Conservation (phyloP, 2,329 filamentous ascomycete genomes). For the Pseudocercospora crystallina region DNA sequence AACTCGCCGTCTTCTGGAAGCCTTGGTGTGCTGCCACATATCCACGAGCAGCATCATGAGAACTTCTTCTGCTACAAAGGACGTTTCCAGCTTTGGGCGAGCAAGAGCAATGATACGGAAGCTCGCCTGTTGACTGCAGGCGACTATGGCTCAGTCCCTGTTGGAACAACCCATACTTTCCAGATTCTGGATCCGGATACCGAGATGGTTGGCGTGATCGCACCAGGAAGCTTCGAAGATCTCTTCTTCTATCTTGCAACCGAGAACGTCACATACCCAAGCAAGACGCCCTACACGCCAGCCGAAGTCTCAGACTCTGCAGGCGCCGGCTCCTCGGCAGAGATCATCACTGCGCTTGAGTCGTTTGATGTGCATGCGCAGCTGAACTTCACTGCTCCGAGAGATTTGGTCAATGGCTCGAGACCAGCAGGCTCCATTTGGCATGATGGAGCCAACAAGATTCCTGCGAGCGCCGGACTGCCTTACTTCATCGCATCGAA, state of each 20-base stretch:
- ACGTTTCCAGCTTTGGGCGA: constrained; percentile 48
- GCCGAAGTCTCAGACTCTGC: constrained; percentile 33
- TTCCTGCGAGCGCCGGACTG: constrained; percentile 32
- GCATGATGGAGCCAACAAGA: constrained; percentile 39
- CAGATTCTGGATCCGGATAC: constrained; percentile 50
- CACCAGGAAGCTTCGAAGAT: constrained; percentile 51
- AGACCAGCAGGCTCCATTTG: constrained; percentile 31
- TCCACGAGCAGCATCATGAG: constrained; percentile 9
- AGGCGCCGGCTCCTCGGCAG: constrained; percentile 29
- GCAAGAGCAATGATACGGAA: constrained; percentile 35
- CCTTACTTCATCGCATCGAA: constrained; percentile 39
- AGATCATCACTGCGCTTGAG: constrained; percentile 41
- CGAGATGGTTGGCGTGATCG: constrained; percentile 48
- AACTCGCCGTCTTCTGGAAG: constrained; percentile 1
- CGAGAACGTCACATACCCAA: constrained; percentile 38
- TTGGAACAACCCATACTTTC: constrained; percentile 51
- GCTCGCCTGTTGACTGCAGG: constrained; percentile 44
- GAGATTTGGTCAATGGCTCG: constrained; percentile 44
- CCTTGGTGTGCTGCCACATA: constrained; percentile 10
- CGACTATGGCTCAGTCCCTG: constrained; percentile 49
- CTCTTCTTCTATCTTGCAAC: constrained; percentile 38
- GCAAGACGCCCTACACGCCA: constrained; percentile 40
- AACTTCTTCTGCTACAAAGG: constrained; percentile 24
- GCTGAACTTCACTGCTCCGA: constrained; percentile 42
- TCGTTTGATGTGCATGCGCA: constrained; percentile 47